These are phyloP conservation scores for Phytophthora podocarpi DNA, from an alignment of 352 stramenopile species.

Conservation along the genomic window DNA sequence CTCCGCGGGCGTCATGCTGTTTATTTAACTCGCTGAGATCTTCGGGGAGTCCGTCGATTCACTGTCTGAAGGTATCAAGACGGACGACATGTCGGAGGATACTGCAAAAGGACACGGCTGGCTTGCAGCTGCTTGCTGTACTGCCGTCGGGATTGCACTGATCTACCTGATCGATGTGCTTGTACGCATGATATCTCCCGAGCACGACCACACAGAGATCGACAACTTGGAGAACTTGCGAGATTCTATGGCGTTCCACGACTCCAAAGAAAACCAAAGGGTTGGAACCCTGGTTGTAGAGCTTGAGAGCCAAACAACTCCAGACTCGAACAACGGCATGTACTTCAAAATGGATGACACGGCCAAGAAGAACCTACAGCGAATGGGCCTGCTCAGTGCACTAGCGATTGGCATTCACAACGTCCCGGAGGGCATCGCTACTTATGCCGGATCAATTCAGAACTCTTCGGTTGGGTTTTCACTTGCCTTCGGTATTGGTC, in stretches of 20 bases:
- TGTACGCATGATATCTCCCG: slow-evolving; percentile 43
- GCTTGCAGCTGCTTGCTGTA: slow-evolving; percentile 80
- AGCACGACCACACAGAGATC: slow-evolving; percentile 39
- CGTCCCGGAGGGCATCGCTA: slow-evolving; percentile 95
- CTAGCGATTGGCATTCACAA: slow-evolving; percentile 95
- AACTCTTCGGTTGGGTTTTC: slow-evolving; percentile 91
- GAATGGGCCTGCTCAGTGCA: slow-evolving; percentile 91
- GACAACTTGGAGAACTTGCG: slow-evolving; percentile 33
- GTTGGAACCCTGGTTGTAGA: slow-evolving; percentile 8
- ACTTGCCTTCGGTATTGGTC: slow-evolving; percentile 93
- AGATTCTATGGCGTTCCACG: slow-evolving; percentile 37
- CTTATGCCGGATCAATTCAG: slow-evolving; percentile 91
- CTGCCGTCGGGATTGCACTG: slow-evolving; percentile 80
- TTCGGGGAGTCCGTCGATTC: slow-evolving; percentile 47
- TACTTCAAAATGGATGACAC: slow-evolving; percentile 42
- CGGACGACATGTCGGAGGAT: slow-evolving; percentile 32
- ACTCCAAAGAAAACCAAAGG: slow-evolving; percentile 19
- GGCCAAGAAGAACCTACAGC: slow-evolving; percentile 50
- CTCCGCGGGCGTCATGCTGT: slow-evolving; percentile 81
- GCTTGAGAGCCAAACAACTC: slow-evolving; percentile 5
- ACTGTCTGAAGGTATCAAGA: slow-evolving; percentile 41
- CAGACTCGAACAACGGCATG: slow-evolving; percentile 9
- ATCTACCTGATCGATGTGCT: slow-evolving; percentile 57
- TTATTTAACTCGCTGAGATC: slow-evolving; percentile 77
- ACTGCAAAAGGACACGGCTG: slow-evolving; percentile 61